Base-by-base conservation (phyloP, 495 filamentous ascomycete genomes). In the Xylaria bambusicola region DNA sequence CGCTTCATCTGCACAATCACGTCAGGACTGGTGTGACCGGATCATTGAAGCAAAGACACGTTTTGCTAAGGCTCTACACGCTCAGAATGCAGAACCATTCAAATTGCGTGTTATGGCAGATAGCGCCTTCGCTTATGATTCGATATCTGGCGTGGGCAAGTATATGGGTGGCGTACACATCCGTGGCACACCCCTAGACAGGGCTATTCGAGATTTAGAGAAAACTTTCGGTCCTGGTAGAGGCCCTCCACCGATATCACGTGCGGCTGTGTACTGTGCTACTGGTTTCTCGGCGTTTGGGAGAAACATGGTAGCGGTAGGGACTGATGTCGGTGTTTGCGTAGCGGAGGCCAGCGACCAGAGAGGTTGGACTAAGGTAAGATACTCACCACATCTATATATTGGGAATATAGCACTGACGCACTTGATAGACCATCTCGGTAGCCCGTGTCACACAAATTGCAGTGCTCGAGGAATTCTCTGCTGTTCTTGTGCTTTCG, bases 1-100 rank as follows among this genome's bases (percentile, higher is more conserved):
- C 63, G 92, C 93, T 1, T 82, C 86, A 26, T 85, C 83, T 1
- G 81, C 86, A 2, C 80, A 86, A 56, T 88, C 86, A 60, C 83
- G 94, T 47, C 80, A 85, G 57, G 90, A 95, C 20, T 99, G 94
- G 94, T 96, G 91, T 64, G 84, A 88, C 33, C 95, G 91, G 74
- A 96, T 99, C 65, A 86, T 92, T 26, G 88, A 94, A 65, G 94
- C 94, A 8, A 98, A 99, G 75, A 95, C 92, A 4, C 85, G 87
- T 53, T 93, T 98, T 73, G 94, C 95, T 6, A 85, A 89, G 2
- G 88, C 92, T 15, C 77, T 98, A 8, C 90, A 90, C 71, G 85
- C 89, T 0, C 95, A 98, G 70, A 96, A 97, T 70, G 93, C 94
- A 0, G 94, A 99, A 73, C 94, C 94, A 1, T 99, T 99, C 82